Percentiles rank a stretch among this genome's conserved stretches.
These are phyloP conservation scores for Parietaria judaica DNA, from an alignment of 306 rosid genomes.

Conservation along the genomic window DNA sequence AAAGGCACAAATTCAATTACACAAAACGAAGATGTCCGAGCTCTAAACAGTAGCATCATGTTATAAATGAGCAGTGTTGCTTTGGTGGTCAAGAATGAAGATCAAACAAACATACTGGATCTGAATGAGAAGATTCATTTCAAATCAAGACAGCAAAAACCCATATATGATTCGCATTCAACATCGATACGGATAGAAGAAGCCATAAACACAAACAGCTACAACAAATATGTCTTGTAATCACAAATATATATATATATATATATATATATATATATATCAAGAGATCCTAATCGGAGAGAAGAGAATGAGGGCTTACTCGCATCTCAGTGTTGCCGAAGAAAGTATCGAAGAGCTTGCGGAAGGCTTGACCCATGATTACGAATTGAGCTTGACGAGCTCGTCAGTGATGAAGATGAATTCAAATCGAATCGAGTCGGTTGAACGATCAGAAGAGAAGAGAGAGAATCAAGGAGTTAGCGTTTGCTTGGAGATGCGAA, in stretches of 20 bases:
- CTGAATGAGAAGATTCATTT: background rate
- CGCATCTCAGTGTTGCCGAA: slow-evolving; percentile 65
- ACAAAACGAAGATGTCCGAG: background rate
- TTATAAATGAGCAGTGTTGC: too few species aligned
- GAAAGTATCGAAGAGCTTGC: slow-evolving; percentile 56
- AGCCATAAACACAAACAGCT: too few species aligned
- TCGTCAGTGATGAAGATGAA: too few species aligned
- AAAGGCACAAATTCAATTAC: background rate
- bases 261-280: background rate
- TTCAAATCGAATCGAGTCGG: too few species aligned
- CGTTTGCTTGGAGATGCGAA: too few species aligned
- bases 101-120: background rate
- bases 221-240: too few species aligned
- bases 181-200: too few species aligned
- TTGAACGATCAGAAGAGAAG: too few species aligned
- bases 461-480: too few species aligned
- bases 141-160: background rate
- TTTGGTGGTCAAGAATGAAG: too few species aligned
- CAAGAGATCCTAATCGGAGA: background rate
- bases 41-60: background rate
- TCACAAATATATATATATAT: background rate
- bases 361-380: slow-evolving; percentile 53
- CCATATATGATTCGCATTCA: background rate
- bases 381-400: too few species aligned
- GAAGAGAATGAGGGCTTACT: slow-evolving; percentile 22